Base-by-base conservation (phyloP, 768 basidiomycete species). In the Russula earlei region DNA sequence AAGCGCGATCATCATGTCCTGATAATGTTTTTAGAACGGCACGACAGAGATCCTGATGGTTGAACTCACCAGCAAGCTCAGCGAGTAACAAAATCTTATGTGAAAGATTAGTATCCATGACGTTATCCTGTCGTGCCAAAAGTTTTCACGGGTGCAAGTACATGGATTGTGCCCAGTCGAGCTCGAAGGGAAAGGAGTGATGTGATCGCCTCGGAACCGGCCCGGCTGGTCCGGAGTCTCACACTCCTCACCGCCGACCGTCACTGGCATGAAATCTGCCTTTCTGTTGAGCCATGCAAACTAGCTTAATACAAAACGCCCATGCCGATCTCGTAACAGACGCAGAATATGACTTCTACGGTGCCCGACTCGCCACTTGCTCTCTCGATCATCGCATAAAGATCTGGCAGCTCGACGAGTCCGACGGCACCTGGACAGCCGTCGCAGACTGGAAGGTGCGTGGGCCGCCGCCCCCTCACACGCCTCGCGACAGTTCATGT, bases 381-480 rank as follows among this genome's bases (percentile, higher is more conserved):
- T 80, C 87, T 59, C 74, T 91, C 15, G 91, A 92, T 67, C 88
- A 92, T 68, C 76, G 89, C 60, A 90, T 96, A 65, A 94, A 93
- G 71, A 70, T 93, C 12, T 95, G 92, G 89, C 75, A 78, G 36
- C 64, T 90, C 29, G 85, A 92, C 58, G 86, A 91, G 63, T 67
- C 64, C 3, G 83, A 76, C 36, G 87, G 87, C 6, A 76, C 74
- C 5, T 93, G 92, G 91, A 78, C 70, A 34, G 76, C 83, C 2
- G 85, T 91, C 64, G 85, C 89, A 54, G 91, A 94, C 64, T 96
- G 93, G 93, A 94, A 92, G 76, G 91, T 87, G 52, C 43, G 77
- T 64, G 19, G 12, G 7, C 7, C 3, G 17, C 31, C 7, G 6
- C 5, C 27, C 2, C n/a, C 22, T 43, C 24, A 20, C 47, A n/a